Conservation (phyloP, 2,329 filamentous ascomycete genomes). For the Lecanicillium sp. region DNA sequence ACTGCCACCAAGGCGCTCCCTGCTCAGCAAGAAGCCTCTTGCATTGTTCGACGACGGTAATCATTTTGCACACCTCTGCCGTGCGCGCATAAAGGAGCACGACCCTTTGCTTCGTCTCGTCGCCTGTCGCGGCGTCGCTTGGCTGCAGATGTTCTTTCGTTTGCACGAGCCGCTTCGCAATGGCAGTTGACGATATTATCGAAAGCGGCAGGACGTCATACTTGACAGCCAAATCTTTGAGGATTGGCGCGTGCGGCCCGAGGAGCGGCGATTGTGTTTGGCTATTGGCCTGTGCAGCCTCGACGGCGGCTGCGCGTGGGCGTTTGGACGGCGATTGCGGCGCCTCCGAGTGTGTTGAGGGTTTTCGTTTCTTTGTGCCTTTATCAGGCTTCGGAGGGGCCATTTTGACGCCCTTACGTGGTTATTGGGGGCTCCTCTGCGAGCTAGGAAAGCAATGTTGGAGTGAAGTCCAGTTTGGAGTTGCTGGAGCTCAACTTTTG, state of each 20-base stretch:
- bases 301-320: neutral
- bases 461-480: neutral
- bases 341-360: neutral
- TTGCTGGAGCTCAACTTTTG: neutral
- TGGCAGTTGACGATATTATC: slow-evolving; percentile 53
- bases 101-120: slow-evolving; percentile 17
- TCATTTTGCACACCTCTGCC: slow-evolving; percentile 52
- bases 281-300: neutral
- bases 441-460: neutral
- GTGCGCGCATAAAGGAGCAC: slow-evolving; percentile 45
- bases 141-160: slow-evolving; percentile 36
- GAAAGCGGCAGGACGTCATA: slow-evolving; percentile 45
- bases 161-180: slow-evolving; percentile 44
- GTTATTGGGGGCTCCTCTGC: neutral
- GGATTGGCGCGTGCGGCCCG: slow-evolving; percentile 11
- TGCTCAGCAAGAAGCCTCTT: slow-evolving; percentile 46
- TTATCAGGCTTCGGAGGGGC: neutral
- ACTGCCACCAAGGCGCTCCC: slow-evolving; percentile 45
- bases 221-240: slow-evolving; percentile 33
- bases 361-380: slow-evolving; percentile 2
- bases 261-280: slow-evolving; percentile 4
- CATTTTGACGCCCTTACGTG: neutral
- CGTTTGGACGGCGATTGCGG: neutral
- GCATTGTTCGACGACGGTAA: slow-evolving; percentile 59
- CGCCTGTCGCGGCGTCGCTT: slow-evolving; percentile 4